A percentile compares a stretch with the other conserved stretches of the same genome.
Conservation (phyloP, 257 asterid species). For the Gentiana dahurica region DNA sequence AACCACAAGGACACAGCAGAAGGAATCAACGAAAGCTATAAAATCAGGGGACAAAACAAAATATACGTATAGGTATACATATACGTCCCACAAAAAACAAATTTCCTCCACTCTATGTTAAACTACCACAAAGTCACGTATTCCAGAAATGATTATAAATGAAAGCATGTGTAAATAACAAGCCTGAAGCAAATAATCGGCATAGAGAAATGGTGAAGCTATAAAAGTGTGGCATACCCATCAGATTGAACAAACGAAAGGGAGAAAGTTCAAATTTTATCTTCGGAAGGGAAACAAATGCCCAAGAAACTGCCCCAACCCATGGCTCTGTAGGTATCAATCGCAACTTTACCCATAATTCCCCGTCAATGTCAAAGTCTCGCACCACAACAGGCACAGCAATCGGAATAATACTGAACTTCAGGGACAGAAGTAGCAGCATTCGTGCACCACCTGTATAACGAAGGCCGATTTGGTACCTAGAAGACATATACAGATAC, state of each 20-base stretch:
- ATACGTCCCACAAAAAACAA: no score
- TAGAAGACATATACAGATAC: slow-evolving; percentile 14
- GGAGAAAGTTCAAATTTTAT: slow-evolving; percentile 88
- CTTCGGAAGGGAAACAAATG: slow-evolving; percentile 95
- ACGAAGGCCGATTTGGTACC: slow-evolving; percentile 69
- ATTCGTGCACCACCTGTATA: slow-evolving; percentile 78
- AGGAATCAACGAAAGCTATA: no score
- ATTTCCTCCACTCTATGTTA: no score
- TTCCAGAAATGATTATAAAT: no score
- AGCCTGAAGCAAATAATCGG: no score
- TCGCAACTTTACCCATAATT: slow-evolving; percentile 88
- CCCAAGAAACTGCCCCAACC: slow-evolving; percentile 99
- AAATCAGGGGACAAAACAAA: no score
- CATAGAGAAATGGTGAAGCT: not conserved
- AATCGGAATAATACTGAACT: slow-evolving; percentile 69
- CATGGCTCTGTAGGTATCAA: slow-evolving; percentile 92
- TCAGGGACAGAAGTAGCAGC: slow-evolving; percentile 78
- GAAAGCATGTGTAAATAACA: not conserved
- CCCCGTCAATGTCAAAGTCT: slow-evolving; percentile 95
- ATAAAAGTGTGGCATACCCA: slow-evolving; percentile 51
- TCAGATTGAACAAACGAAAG: slow-evolving; percentile 87
- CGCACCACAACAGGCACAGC: slow-evolving; percentile 86
- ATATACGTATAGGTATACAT: no score
- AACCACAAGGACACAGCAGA: no score
- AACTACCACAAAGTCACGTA: no score